Conservation (phyloP, 176 grass and related monocot species). For the Bolboschoenus planiculmis region DNA sequence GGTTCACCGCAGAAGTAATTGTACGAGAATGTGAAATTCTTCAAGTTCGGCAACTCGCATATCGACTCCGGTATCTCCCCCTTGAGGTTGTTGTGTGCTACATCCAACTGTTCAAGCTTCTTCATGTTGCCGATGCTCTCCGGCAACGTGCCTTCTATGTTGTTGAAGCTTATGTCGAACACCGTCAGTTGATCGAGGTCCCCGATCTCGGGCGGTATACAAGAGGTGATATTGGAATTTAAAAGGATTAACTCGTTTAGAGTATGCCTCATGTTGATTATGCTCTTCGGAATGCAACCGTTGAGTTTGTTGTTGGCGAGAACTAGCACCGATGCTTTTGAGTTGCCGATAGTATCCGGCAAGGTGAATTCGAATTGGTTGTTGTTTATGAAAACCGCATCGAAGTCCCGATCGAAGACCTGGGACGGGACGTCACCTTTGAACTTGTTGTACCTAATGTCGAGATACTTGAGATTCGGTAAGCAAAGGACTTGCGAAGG, state of each 20-base stretch:
- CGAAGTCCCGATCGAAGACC: slow-evolving; percentile 63
- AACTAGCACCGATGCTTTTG: slow-evolving; percentile 65
- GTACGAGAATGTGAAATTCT: slow-evolving; percentile 79
- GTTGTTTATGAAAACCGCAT: slow-evolving; percentile 83
- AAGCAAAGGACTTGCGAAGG: slow-evolving; percentile 57
- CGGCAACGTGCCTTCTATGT: slow-evolving; percentile 46
- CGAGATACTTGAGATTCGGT: slow-evolving; percentile 59
- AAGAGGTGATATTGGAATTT: slow-evolving; percentile 50
- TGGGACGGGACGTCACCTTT: slow-evolving; percentile 42
- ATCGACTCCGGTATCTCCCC: slow-evolving; percentile 47
- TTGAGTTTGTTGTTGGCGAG: slow-evolving; percentile 42
- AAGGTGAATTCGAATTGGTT: slow-evolving; percentile 76
- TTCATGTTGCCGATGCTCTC: slow-evolving; percentile 51
- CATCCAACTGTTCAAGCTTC: slow-evolving; percentile 55
- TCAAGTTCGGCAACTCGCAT: slow-evolving; percentile 56
- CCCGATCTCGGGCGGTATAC: slow-evolving; percentile 58
- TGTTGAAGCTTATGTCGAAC: slow-evolving; percentile 68
- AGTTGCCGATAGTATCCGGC: slow-evolving; percentile 57
- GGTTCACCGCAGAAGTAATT: slow-evolving; percentile 79
- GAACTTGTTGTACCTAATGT: slow-evolving; percentile 69
- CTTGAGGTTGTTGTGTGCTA: slow-evolving; percentile 62
- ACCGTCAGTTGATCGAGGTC: slow-evolving; percentile 40
- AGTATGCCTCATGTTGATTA: slow-evolving; percentile 38
- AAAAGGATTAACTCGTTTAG: slow-evolving; percentile 64
- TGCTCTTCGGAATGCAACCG: slow-evolving; percentile 46